phyloP scores from a whole-genome alignment of 208 protist species.

The Acanthamoeba triangularis region DNA sequence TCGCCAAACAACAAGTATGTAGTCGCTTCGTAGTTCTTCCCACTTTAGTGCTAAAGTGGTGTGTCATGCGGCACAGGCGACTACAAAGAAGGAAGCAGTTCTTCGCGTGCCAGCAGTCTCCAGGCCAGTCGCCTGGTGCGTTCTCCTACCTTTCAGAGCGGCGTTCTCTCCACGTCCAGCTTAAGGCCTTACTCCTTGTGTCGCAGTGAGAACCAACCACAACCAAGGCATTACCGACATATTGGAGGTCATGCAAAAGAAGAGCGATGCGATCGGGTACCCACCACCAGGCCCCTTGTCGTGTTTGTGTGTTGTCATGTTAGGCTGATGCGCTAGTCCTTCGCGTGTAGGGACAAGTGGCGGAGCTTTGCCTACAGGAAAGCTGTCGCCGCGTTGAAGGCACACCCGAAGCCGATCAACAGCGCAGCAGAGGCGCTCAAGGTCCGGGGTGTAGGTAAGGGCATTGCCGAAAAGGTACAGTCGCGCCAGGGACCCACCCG shows the following conservation, averaged over 20 bases:
- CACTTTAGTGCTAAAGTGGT: no score
- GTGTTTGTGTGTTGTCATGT: no score
- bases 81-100: conserved; percentile 29
- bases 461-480: conserved; percentile 56
- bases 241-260: conserved; percentile 72
- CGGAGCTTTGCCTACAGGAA: conserved; percentile 63
- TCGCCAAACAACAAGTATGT: conserved; percentile 19
- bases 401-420: conserved; percentile 51
- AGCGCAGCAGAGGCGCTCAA: conserved; percentile 10
- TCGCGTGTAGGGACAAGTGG: conserved; percentile 65
- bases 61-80: not conserved
- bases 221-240: conserved; percentile 66
- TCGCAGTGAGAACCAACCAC: conserved; percentile 45
- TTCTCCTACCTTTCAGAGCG: no score
- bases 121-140: conserved; percentile 10
- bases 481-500: no score
- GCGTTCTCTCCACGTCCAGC: no score
- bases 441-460: not conserved
- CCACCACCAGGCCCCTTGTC: no score
- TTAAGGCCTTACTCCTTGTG: no score
- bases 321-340: not conserved
- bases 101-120: conserved; percentile 74
- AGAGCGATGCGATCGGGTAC: conserved; percentile 40
- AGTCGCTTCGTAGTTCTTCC: no score
- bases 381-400: conserved; percentile 40